A percentile compares a stretch with the other conserved stretches of the same genome.
Evolutionary conservation across 1,139 yeast species (phyloP).

Genomic region (Spathaspora sp.): DNA sequence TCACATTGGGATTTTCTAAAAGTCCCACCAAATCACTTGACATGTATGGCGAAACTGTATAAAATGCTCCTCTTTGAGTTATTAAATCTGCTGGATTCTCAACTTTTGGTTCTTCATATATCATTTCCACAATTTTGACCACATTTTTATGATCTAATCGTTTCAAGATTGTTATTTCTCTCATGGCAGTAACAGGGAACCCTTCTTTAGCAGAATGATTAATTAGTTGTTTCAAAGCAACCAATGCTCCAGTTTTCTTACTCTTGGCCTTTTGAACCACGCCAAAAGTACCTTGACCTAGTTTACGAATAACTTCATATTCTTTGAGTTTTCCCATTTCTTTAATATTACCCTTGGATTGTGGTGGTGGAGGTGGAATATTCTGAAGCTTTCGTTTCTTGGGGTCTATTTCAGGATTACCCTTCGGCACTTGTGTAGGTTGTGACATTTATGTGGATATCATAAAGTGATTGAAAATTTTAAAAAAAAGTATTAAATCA

Average conservation of each 20-base stretch:
- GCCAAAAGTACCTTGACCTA: slow-evolving; percentile 52
- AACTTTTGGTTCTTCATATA: slow-evolving; percentile 59
- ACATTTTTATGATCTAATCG: slow-evolving; percentile 68
- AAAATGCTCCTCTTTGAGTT: slow-evolving; percentile 56
- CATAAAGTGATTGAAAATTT: background rate
- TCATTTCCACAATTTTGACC: slow-evolving; percentile 78
- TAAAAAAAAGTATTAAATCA: too few relatives aligned
- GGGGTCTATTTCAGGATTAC: background rate
- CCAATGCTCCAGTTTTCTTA: slow-evolving; percentile 29
- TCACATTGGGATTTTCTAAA: slow-evolving; percentile 78
- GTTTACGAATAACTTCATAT: slow-evolving; percentile 36
- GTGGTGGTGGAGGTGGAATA: slow-evolving; percentile 8
- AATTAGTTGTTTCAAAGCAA: slow-evolving; percentile 72
- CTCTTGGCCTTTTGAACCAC: slow-evolving; percentile 47
- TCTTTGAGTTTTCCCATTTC: slow-evolving; percentile 35
- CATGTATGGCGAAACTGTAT: slow-evolving; percentile 93
- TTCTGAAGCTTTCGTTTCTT: slow-evolving; percentile 3
- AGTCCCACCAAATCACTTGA: slow-evolving; percentile 90
- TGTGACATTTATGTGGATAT: background rate
- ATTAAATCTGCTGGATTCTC: slow-evolving; percentile 31
- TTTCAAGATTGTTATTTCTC: slow-evolving; percentile 87
- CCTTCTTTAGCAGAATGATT: slow-evolving; percentile 87
- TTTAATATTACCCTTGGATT: slow-evolving; percentile 10
- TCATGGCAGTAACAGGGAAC: slow-evolving; percentile 91
- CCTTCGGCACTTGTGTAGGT: background rate